Percentiles rank a stretch among this genome's conserved stretches.
phyloP scores from a whole-genome alignment of 192 early-diverging fungal species.

The Neocallimastix lanati region DNA sequence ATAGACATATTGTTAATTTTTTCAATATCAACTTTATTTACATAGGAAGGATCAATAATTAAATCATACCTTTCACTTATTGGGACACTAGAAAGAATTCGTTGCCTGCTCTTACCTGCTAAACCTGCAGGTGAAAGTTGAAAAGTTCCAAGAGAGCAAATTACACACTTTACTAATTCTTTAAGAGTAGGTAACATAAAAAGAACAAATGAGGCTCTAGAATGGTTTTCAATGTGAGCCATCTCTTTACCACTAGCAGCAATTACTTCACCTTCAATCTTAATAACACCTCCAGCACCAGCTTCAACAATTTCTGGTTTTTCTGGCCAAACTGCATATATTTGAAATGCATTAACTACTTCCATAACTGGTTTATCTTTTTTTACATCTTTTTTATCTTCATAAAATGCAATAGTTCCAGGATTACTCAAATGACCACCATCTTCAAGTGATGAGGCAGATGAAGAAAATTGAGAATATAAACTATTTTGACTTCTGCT shows the following conservation, averaged over 20 bases:
- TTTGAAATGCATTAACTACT: background rate
- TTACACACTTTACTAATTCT: background rate
- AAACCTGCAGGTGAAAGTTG: background rate
- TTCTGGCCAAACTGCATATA: background rate
- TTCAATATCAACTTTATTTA: background rate
- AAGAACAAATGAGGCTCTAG: background rate
- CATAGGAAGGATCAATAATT: background rate
- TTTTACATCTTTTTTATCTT: conserved; percentile 11
- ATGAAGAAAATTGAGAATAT: conserved; percentile 7
- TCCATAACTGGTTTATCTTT: conserved; percentile 8
- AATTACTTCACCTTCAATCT: background rate
- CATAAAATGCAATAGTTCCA: conserved; percentile 11
- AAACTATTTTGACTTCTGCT: background rate
- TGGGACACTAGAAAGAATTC: background rate
- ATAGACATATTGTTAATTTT: background rate
- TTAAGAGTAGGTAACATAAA: background rate
- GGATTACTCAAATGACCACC: conserved; percentile 4
- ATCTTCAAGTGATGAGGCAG: conserved; percentile 8
- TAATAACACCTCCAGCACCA: background rate
- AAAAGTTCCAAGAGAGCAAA: background rate
- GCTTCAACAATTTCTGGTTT: background rate
- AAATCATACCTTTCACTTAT: background rate
- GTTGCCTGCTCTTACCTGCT: background rate
- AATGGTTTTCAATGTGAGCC: background rate
- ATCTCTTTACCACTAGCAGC: background rate